These are phyloP conservation scores for Cryptomeria japonica DNA, from an alignment of 75 land plant species.

Conservation along the genomic window DNA sequence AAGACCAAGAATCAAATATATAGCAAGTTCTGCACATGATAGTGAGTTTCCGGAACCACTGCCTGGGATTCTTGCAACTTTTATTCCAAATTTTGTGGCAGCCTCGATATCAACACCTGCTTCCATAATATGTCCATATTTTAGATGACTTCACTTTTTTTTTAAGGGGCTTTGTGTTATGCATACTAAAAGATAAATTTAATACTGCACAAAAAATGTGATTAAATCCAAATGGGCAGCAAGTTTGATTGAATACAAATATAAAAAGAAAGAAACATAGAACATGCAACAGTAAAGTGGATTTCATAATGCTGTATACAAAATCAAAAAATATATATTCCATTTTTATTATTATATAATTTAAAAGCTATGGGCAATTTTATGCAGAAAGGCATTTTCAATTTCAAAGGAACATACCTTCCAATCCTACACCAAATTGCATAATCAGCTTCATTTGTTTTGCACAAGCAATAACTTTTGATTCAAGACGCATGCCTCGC, in stretches of 20 bases:
- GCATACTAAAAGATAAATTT: background rate
- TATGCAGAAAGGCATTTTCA: background rate
- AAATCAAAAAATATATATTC: background rate
- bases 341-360: background rate
- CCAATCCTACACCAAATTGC: constrained; percentile 97
- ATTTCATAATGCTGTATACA: background rate
- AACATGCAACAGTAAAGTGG: background rate
- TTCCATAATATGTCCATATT: background rate
- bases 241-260: background rate
- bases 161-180: background rate
- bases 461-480: constrained; percentile 62
- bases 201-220: background rate
- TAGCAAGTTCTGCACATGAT: constrained; percentile 93
- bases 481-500: constrained; percentile 52
- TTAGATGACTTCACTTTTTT: background rate
- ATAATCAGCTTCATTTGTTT: constrained; percentile 71
- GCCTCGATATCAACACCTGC: constrained; percentile 90
- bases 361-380: background rate
- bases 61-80: constrained; percentile 91
- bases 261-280: background rate
- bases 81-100: constrained; percentile 84
- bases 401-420: constrained; percentile 46
- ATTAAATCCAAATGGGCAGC: background rate
- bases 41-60: constrained; percentile 76
- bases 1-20: constrained; percentile 84